A percentile compares a stretch with the other conserved stretches of the same genome.
Evolutionary conservation across 139 green algal species (phyloP).

Genomic region (Chlorella sorokiniana): DNA sequence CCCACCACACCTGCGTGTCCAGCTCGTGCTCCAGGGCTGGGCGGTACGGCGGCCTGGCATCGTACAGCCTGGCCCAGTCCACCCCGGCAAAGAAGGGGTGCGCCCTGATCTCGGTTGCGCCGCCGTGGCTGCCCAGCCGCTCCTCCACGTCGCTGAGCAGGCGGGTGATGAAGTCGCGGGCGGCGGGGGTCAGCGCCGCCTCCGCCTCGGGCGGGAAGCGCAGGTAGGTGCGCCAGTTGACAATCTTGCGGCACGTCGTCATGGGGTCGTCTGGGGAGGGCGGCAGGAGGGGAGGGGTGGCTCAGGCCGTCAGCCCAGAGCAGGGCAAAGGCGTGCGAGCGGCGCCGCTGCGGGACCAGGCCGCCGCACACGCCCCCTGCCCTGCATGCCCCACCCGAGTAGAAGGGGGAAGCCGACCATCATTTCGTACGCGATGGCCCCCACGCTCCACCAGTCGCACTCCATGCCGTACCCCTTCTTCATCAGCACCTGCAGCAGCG

Average conservation of each 20-base stretch:
- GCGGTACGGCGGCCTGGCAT: slow-evolving; percentile 69
- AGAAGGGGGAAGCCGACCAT: slow-evolving; percentile 98
- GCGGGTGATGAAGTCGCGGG: slow-evolving; percentile 84
- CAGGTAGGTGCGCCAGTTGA: slow-evolving; percentile 94
- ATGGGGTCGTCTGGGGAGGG: slow-evolving; percentile 83
- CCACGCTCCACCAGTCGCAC: slow-evolving; percentile 98
- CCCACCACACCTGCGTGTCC: slow-evolving; percentile 73
- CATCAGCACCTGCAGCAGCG: slow-evolving; percentile 83
- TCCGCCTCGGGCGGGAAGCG: slow-evolving; percentile 82
- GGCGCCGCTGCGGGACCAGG: background rate
- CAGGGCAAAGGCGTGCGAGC: background rate
- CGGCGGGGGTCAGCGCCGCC: slow-evolving; percentile 41
- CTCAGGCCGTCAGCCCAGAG: background rate
- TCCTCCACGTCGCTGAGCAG: slow-evolving; percentile 97
- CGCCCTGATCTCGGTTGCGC: slow-evolving; percentile 69
- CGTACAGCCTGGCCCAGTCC: slow-evolving; percentile 82
- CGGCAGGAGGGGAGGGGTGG: background rate
- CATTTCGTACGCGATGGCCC: slow-evolving; percentile 98
- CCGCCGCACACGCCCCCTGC: background rate
- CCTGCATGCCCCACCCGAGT: slow-evolving; percentile 53
- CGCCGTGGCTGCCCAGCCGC: slow-evolving; percentile 69
- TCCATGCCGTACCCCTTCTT: slow-evolving; percentile 99
- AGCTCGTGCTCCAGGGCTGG: slow-evolving; percentile 87
- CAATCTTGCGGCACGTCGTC: slow-evolving; percentile 91
- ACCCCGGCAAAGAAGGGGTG: slow-evolving; percentile 95